phyloP scores from a whole-genome alignment of 2,329 filamentous ascomycete species.

The Neofusicoccum ribis region DNA sequence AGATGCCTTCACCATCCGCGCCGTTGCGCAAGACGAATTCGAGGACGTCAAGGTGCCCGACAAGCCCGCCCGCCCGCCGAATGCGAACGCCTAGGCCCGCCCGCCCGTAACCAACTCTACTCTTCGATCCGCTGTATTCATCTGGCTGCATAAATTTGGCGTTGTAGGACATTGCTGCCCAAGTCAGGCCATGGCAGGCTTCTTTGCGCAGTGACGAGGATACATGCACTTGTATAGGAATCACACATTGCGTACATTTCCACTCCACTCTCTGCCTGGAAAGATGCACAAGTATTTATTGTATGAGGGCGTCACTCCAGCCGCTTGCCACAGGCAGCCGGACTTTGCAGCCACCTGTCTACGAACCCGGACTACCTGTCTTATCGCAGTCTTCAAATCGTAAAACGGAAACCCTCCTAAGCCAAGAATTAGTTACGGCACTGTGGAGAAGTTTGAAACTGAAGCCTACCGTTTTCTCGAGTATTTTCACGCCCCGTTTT shows the following conservation, averaged over 20 bases:
- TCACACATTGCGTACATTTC: background rate
- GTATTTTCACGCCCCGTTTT: slow-evolving; percentile 46
- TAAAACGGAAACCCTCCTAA: slow-evolving; percentile 48
- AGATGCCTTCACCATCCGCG: slow-evolving; percentile 74
- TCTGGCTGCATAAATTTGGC: slow-evolving; percentile 1
- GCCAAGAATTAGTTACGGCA: slow-evolving; percentile 19
- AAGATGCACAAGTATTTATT: no score
- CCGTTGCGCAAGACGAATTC: slow-evolving; percentile 95
- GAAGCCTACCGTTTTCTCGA: slow-evolving; percentile 48
- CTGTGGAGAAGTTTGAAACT: background rate
- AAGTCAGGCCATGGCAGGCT: no score
- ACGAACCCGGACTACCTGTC: no score
- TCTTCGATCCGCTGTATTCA: background rate
- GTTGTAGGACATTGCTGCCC: background rate
- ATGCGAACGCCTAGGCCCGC: slow-evolving; percentile 21
- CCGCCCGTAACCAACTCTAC: background rate
- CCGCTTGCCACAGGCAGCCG: no score
- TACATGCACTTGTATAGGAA: no score
- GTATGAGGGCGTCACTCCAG: no score
- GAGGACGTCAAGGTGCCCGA: slow-evolving; percentile 91
- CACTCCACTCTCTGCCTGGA: background rate
- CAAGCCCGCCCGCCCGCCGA: slow-evolving; percentile 56
- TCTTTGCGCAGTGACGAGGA: no score
- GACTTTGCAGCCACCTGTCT: no score
- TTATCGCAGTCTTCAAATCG: slow-evolving; percentile 34